Percentiles rank a stretch among this genome's conserved stretches.
Conservation (phyloP, 257 asterid species). For the Nicotiana attenuata region DNA sequence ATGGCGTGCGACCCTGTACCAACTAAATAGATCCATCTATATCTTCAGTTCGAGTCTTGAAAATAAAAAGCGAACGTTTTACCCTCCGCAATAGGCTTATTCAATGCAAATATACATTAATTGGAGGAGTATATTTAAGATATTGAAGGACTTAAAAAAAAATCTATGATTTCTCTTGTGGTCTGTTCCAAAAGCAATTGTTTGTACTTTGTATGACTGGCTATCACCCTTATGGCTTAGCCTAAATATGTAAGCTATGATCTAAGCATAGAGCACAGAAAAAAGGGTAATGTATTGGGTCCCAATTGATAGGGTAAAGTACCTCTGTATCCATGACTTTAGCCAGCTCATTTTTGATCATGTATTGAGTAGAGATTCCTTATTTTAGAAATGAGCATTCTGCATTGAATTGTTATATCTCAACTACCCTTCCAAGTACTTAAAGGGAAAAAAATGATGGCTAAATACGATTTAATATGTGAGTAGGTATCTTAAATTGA, state of each 20-base stretch:
- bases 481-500: background rate
- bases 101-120: background rate
- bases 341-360: background rate
- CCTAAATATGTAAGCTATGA: constrained; percentile 17
- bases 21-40: too few species aligned
- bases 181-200: background rate
- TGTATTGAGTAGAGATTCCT: background rate
- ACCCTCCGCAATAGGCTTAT: background rate
- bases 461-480: background rate
- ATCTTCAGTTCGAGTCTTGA: too few species aligned
- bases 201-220: background rate
- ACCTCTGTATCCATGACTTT: background rate
- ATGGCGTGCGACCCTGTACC: too few species aligned
- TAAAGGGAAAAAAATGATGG: background rate
- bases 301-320: constrained; percentile 21
- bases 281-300: constrained; percentile 13
- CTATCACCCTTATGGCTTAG: constrained; percentile 1
- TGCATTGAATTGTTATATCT: background rate
- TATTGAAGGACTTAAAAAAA: background rate
- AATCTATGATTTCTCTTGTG: background rate
- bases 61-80: too few species aligned
- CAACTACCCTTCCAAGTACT: background rate
- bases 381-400: background rate
- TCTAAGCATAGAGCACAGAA: constrained; percentile 9
- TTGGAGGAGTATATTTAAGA: background rate